Evolutionary conservation across 805 yeast species (phyloP).

Genomic region (Myxozyma monticola): DNA sequence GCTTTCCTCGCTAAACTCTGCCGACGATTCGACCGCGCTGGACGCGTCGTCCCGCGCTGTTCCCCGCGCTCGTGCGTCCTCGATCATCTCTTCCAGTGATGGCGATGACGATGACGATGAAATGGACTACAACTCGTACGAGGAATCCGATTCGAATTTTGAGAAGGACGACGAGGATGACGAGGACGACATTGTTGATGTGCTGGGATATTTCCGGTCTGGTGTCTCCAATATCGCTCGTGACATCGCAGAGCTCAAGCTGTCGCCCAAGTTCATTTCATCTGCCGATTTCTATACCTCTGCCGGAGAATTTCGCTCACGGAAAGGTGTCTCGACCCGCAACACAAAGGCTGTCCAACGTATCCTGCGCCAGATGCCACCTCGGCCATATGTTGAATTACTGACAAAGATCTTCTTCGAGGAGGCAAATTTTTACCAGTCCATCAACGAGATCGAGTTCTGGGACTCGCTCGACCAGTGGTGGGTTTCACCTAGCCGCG

Average conservation of each 20-base stretch:
- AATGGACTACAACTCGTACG: too few relatives aligned
- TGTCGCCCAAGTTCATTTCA: conserved; percentile 18
- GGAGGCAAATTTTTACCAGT: conserved; percentile 26
- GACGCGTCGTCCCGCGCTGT: too few relatives aligned
- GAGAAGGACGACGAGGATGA: conserved; percentile 19
- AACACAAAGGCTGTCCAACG: conserved; percentile 22
- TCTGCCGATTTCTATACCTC: conserved; percentile 11
- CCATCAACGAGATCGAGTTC: conserved; percentile 19
- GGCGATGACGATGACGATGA: too few relatives aligned
- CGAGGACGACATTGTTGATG: conserved; percentile 16
- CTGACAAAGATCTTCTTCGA: conserved; percentile 19
- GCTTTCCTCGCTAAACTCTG: too few relatives aligned
- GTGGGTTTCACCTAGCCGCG: conserved; percentile 16
- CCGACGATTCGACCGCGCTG: too few relatives aligned
- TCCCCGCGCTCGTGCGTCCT: too few relatives aligned
- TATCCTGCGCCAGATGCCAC: conserved; percentile 27
- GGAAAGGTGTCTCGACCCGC: conserved; percentile 7
- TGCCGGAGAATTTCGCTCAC: conserved; percentile 6
- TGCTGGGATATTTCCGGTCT: conserved; percentile 22
- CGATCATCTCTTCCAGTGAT: too few relatives aligned
- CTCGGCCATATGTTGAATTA: conserved; percentile 26
- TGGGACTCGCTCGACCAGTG: conserved; percentile 19
- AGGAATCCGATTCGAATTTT: conserved; percentile 3
- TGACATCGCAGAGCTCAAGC: conserved; percentile 28
- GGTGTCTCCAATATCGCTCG: conserved; percentile 27